Conservation (phyloP, 495 filamentous ascomycete genomes). For the Aspergillus ostianus region DNA sequence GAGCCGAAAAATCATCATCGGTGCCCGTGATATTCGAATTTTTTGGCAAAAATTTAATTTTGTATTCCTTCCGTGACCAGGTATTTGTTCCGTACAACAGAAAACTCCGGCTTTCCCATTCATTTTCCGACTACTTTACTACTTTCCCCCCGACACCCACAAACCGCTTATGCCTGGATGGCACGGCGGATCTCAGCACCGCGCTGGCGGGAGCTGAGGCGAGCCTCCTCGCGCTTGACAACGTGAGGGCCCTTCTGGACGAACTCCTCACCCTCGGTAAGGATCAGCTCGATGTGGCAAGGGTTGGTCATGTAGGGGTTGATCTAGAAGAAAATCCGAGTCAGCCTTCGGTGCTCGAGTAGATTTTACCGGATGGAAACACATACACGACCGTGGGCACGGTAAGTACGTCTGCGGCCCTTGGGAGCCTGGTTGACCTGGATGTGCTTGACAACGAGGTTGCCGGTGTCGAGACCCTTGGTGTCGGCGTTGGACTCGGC, state of each 20-base stretch:
- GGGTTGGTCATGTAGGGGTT: constrained; percentile 99
- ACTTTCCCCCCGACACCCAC: constrained; percentile 28
- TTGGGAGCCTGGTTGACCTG: constrained; percentile 99
- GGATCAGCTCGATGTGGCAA: constrained; percentile 99
- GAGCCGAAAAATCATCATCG: background rate
- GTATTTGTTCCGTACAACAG: constrained; percentile 41
- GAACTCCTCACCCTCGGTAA: constrained; percentile 88
- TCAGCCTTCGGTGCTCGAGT: background rate
- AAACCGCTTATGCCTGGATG: constrained; percentile 64
- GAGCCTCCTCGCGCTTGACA: constrained; percentile 54
- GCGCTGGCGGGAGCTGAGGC: constrained; percentile 84
- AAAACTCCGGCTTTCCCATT: constrained; percentile 36
- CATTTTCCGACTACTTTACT: constrained; percentile 26
- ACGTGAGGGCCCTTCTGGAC: constrained; percentile 71
- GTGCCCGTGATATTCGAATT: background rate
- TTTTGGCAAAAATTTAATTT: constrained; percentile 24
- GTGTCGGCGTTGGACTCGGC: constrained; percentile 98
- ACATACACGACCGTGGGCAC: constrained; percentile 99
- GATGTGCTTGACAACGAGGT: constrained; percentile 98
- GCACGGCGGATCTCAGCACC: constrained; percentile 74
- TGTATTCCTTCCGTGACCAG: constrained; percentile 44
- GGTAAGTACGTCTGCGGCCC: constrained; percentile 96
- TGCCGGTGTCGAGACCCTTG: constrained; percentile 97
- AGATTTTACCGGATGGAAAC: constrained; percentile 7
- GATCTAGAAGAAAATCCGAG: constrained; percentile 57